Conservation (phyloP, 1,139 yeast species). For the Yamadazyma triangularis region DNA sequence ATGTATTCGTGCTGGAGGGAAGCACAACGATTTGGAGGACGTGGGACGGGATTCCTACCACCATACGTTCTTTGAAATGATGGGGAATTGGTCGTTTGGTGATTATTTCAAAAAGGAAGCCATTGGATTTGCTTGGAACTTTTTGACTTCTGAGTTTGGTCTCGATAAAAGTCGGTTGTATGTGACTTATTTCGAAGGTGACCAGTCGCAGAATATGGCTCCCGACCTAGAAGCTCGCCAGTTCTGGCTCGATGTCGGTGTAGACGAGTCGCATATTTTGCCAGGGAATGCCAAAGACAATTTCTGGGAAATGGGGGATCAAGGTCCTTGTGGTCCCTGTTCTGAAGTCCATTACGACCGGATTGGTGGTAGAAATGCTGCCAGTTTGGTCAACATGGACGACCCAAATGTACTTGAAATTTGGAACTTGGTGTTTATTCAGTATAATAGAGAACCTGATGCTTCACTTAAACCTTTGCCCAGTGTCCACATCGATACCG, state of each 20-base stretch:
- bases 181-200: slow-evolving; percentile 96
- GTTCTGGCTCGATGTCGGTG: slow-evolving; percentile 84
- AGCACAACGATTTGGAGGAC: slow-evolving; percentile 97
- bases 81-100: slow-evolving; percentile 99
- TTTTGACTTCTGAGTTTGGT: slow-evolving; percentile 79
- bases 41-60: slow-evolving; percentile 97
- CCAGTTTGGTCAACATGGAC: slow-evolving; percentile 85
- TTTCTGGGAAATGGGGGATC: slow-evolving; percentile 99
- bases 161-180: slow-evolving; percentile 75
- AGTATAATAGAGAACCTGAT: slow-evolving; percentile 90
- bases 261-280: slow-evolving; percentile 83
- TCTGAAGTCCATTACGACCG: slow-evolving; percentile 96
- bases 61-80: slow-evolving; percentile 98
- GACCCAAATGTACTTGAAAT: slow-evolving; percentile 97
- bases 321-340: slow-evolving; percentile 99
- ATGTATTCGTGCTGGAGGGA: slow-evolving; percentile 99
- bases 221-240: slow-evolving; percentile 93
- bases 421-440: slow-evolving; percentile 97
- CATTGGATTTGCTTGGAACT: slow-evolving; percentile 82
- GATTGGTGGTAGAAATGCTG: slow-evolving; percentile 96
- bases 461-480: slow-evolving; percentile 81
- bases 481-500: slow-evolving; percentile 93
- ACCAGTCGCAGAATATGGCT: slow-evolving; percentile 71
- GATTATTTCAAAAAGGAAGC: slow-evolving; percentile 97
- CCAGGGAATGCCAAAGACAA: slow-evolving; percentile 90